Conservation (phyloP, 78 protist species). For the Diacronema lutheri region DNA sequence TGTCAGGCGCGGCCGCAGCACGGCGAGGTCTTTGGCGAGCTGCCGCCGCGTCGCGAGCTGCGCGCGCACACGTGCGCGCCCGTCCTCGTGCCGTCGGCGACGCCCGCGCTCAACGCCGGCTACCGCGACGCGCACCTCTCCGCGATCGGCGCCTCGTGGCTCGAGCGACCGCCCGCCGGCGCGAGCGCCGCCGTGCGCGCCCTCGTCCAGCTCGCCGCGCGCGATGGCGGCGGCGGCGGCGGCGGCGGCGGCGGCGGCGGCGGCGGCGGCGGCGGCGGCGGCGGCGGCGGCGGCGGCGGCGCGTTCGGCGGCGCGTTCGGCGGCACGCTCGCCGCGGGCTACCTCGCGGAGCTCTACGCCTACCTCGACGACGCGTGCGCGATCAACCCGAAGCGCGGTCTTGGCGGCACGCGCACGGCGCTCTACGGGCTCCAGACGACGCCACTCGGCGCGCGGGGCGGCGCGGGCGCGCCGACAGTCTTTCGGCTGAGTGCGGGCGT, state of each 20-base stretch:
- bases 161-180: not conserved
- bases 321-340: not conserved
- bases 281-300: not conserved
- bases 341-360: not conserved
- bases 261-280: not conserved
- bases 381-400: not conserved
- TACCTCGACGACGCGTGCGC: not conserved
- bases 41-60: not conserved
- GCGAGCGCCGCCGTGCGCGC: not conserved
- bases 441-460: not conserved
- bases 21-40: constrained; percentile 35
- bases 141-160: not conserved
- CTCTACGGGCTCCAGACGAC: constrained; percentile 27
- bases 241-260: not conserved
- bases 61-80: not conserved
- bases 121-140: no score
- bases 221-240: not conserved
- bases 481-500: not conserved
- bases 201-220: not conserved
- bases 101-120: not conserved
- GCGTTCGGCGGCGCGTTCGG: no score
- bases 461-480: not conserved
- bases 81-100: constrained; percentile 5
- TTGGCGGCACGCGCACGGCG: not conserved
- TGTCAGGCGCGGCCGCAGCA: constrained; percentile 39